Conservation (phyloP, 1,284 basidiomycete species). For the Psilocybe mexicana region DNA sequence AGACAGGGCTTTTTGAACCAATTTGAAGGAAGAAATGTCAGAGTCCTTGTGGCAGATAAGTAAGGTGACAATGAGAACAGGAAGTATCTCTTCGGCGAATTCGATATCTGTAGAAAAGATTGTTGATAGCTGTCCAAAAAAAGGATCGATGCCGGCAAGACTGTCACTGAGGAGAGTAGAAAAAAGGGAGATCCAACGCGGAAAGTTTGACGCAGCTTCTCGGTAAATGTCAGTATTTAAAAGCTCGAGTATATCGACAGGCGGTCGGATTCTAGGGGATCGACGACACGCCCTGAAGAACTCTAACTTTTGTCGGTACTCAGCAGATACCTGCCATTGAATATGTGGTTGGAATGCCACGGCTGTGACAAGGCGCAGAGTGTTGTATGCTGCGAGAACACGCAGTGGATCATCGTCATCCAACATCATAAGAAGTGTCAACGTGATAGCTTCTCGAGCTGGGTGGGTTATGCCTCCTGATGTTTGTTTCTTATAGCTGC, state of each 20-base stretch:
- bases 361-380: slow-evolving; percentile 59
- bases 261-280: slow-evolving; percentile 28
- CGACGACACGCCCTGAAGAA: slow-evolving; percentile 52
- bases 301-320: slow-evolving; percentile 50
- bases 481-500: slow-evolving; percentile 19
- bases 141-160: slow-evolving; percentile 53
- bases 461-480: slow-evolving; percentile 16
- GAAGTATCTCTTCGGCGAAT: slow-evolving; percentile 72
- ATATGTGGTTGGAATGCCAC: slow-evolving; percentile 38
- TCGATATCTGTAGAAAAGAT: slow-evolving; percentile 55
- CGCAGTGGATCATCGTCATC: slow-evolving; percentile 49
- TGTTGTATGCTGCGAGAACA: slow-evolving; percentile 60
- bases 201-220: slow-evolving; percentile 47
- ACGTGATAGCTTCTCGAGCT: slow-evolving; percentile 53
- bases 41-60: slow-evolving; percentile 45
- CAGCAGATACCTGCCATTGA: slow-evolving; percentile 35
- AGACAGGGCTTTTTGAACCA: slow-evolving; percentile 43
- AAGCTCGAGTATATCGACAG: slow-evolving; percentile 39
- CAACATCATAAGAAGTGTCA: slow-evolving; percentile 58
- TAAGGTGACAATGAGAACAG: slow-evolving; percentile 73
- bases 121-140: slow-evolving; percentile 69
- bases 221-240: slow-evolving; percentile 38
- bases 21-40: slow-evolving; percentile 23
- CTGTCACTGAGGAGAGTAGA: slow-evolving; percentile 63
- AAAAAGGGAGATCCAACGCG: slow-evolving; percentile 67